Percentiles rank a stretch among this genome's conserved stretches.
Conservation (phyloP, 805 yeast genomes). For the Lachancea cidri region DNA sequence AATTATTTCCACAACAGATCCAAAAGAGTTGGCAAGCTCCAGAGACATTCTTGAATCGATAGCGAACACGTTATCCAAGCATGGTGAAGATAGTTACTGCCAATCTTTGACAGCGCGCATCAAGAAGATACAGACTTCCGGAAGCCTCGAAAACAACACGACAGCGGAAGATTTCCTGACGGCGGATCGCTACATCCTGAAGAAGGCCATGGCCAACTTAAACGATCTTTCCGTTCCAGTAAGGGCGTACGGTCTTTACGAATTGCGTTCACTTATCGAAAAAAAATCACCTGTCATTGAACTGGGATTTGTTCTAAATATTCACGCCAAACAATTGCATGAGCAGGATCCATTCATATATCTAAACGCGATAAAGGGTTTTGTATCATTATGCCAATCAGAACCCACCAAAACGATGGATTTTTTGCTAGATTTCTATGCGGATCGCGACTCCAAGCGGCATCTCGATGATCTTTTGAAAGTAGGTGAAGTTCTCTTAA, state of each 20-base stretch:
- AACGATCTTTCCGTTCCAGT: conserved; percentile 80
- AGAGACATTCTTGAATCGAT: conserved; percentile 29
- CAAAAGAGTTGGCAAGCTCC: conserved; percentile 15
- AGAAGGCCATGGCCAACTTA: conserved; percentile 59
- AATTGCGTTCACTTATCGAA: conserved; percentile 51
- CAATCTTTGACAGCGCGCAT: conserved; percentile 12
- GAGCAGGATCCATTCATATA: conserved; percentile 87
- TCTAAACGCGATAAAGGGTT: conserved; percentile 75
- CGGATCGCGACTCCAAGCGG: conserved; percentile 20
- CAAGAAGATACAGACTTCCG: not conserved
- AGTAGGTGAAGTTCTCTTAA: conserved; percentile 73
- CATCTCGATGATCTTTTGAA: conserved; percentile 64
- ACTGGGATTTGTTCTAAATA: conserved; percentile 48
- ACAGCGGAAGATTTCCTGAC: conserved; percentile 2
- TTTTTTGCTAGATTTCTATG: conserved; percentile 37
- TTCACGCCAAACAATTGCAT: conserved; percentile 59
- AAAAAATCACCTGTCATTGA: conserved; percentile 47
- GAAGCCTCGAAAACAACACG: not conserved
- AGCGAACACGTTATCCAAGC: conserved; percentile 15
- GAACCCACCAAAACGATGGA: conserved; percentile 37
- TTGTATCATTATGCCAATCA: conserved; percentile 52
- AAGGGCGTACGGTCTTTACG: conserved; percentile 75
- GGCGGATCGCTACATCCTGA: conserved; percentile 37
- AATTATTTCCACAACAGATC: conserved; percentile 31
- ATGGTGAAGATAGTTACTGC: conserved; percentile 13